Base-by-base conservation (phyloP, 352 stramenopile genomes). In the Phytophthora fragariaefolia region DNA sequence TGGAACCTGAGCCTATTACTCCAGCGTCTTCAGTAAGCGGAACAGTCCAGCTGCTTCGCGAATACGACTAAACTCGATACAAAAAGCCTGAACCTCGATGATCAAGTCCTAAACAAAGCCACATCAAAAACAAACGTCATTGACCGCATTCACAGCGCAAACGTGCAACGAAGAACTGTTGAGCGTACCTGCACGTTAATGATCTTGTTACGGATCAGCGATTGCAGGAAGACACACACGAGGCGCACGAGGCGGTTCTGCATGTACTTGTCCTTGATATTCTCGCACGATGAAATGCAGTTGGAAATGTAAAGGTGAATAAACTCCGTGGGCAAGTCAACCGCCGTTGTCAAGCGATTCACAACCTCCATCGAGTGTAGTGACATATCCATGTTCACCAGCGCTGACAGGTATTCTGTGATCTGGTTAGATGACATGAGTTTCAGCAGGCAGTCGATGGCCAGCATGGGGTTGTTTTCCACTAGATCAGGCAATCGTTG, bases 301-400 rank as follows among this genome's bases (percentile, higher is more conserved):
- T 98, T 99, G 22, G 92, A 98, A 76, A 99, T 99, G 79, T 99
- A 99, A 69, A 99, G 73, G 73, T 99, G 97, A 54, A 99, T 98
- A 72, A 99, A 99, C 79, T 99, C 97, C 7, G 96, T 97, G 64
- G 98, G 97, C 49, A 98, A 73, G 67, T 97, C 83, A 43, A 97
- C 91, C n/a, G 85, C 85, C 30, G 92, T 97, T 22, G 92, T 98
- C 46, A 98, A 64, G 30, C 92, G 89, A 76, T 98, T 98, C 79
- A 98, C 93, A 22, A 98, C 93, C 74, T 99, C 97, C 97, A 99
- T 99, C 58, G 91, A 98, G 75, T 99, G 97, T 17, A 99, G 85
- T 30, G 90, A 98, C 96, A 99, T 99, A 69, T 99, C 97, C 97
- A 99, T 99, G 62, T 97, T 97, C 59, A 99, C 97, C 45, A 99